A percentile compares a stretch with the other conserved stretches of the same genome.
These are phyloP conservation scores for Ceratocystis eucalypticola DNA, from an alignment of 2,329 filamentous ascomycete genomes.

Conservation along the genomic window DNA sequence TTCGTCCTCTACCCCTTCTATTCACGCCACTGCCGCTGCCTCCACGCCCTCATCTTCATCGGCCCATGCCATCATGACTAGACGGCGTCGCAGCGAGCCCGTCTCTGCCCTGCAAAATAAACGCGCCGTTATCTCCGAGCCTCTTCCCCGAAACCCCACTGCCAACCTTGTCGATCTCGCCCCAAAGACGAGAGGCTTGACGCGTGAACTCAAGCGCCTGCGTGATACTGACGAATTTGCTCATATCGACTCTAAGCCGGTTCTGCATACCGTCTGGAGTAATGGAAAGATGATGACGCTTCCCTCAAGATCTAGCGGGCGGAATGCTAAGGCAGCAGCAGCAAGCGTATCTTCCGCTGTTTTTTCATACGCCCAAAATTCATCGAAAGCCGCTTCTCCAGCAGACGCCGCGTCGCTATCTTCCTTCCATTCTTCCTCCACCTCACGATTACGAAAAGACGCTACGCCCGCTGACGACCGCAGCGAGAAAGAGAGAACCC, in stretches of 20 bases:
- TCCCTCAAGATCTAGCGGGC: slow-evolving; percentile 30
- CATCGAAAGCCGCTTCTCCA: not conserved
- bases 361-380: not conserved
- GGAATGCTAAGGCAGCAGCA: slow-evolving; percentile 28
- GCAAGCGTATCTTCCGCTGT: slow-evolving; percentile 13
- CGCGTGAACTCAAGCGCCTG: slow-evolving; percentile 46
- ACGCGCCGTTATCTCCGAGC: slow-evolving; percentile 7
- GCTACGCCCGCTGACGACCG: slow-evolving; percentile 8
- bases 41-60: not conserved
- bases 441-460: slow-evolving; percentile 16
- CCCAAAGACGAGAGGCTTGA: slow-evolving; percentile 36
- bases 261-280: slow-evolving; percentile 48
- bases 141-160: slow-evolving; percentile 38
- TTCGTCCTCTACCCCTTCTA: slow-evolving; percentile 31
- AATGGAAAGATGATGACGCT: slow-evolving; percentile 47
- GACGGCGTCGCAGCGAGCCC: slow-evolving; percentile 12
- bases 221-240: slow-evolving; percentile 50
- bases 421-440: not conserved
- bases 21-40: not conserved
- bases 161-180: slow-evolving; percentile 46
- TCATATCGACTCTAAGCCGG: slow-evolving; percentile 44
- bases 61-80: not conserved
- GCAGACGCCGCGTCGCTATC: not conserved
- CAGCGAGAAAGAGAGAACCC: slow-evolving; percentile 21
- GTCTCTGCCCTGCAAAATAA: slow-evolving; percentile 6